These are phyloP conservation scores for Trichosporon sp. DNA, from an alignment of 1,284 basidiomycete genomes.

Conservation along the genomic window DNA sequence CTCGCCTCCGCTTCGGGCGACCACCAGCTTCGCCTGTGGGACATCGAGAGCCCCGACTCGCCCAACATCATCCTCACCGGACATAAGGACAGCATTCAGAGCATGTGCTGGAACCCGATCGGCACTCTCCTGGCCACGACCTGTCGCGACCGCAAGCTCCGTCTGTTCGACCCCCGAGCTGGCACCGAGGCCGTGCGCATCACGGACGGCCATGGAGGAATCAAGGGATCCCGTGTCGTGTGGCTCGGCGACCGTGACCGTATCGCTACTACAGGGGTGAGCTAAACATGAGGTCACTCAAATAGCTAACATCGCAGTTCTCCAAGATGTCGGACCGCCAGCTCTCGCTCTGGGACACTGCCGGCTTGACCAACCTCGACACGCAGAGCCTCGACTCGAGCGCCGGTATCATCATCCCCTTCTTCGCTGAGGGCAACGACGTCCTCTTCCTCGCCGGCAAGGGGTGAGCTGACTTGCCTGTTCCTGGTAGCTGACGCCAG, in stretches of 20 bases:
- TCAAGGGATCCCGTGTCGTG: slow-evolving; percentile 83
- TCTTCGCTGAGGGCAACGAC: slow-evolving; percentile 87
- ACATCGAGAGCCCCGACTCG: slow-evolving; percentile 63
- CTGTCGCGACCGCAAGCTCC: slow-evolving; percentile 84
- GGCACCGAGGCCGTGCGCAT: slow-evolving; percentile 73
- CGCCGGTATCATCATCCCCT: slow-evolving; percentile 92
- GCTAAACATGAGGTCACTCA: not conserved
- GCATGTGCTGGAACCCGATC: slow-evolving; percentile 73
- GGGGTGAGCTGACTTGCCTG: slow-evolving; percentile 38
- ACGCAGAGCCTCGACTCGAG: slow-evolving; percentile 76
- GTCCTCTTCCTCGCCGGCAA: slow-evolving; percentile 80
- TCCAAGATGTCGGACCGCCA: slow-evolving; percentile 92
- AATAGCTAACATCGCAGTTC: slow-evolving; percentile 51
- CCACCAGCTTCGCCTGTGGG: slow-evolving; percentile 85
- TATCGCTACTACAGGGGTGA: slow-evolving; percentile 76
- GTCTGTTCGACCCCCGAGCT: slow-evolving; percentile 80
- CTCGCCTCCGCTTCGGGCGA: slow-evolving; percentile 85
- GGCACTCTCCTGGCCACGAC: slow-evolving; percentile 70
- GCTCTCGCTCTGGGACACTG: slow-evolving; percentile 78
- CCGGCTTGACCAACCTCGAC: slow-evolving; percentile 65
- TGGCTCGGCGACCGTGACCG: slow-evolving; percentile 89
- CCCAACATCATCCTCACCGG: slow-evolving; percentile 62
- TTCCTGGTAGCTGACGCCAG: slow-evolving; percentile 45
- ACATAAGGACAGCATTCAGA: slow-evolving; percentile 84
- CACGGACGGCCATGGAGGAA: slow-evolving; percentile 81